Evolutionary conservation across 345 rosid species (phyloP), one percentile per base, ranked within the genome.

Genomic region (Brassica carinata): DNA sequence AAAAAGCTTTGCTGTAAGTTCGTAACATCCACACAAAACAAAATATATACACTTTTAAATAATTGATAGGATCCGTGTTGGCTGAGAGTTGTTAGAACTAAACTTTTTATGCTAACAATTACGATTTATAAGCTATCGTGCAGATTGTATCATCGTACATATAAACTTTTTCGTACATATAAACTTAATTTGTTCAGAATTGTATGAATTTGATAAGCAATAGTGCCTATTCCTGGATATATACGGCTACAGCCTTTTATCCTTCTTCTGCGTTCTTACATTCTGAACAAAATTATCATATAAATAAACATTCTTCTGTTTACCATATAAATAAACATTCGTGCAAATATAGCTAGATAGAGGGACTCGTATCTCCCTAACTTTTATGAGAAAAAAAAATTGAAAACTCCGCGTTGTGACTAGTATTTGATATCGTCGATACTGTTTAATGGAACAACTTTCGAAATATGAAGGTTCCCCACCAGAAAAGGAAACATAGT

Each of bases 391-490:
- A 27, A 55, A 17, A 59, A 38, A 70, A 34, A 71, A 17, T 72
- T 40, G 51, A 45, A 74, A 79, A 61, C 64, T 74, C 78, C 58
- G 64, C 6, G 55, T 33, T 67, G 29, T 23, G 10, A 73, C 78
- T 61, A 23, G 26, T 23, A 68, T 74, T 73, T 74, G 29, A 40
- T 29, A 55, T 45, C 67, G 74, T 79, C 82, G 73, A 79, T 77
- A 79, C 14, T 59, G 61, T 74, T 67, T 72, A 73, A 79, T 18
- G 69, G 82, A 68, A 27, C 78, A 79, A 14, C 72, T 68, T 79
- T 67, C n/a, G 5, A 29, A 72, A 48, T 14, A 67, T 45, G n/a
- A 74, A 29, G n/a, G 48, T 68, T 33, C 79, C 83, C 79, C 70
- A 79, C 79, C 83, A 79, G 65, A 10, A 6, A 48, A 48, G 26